phyloP scores from a whole-genome alignment of 768 basidiomycete genomes.

The Hysterangium stoloniferum region DNA sequence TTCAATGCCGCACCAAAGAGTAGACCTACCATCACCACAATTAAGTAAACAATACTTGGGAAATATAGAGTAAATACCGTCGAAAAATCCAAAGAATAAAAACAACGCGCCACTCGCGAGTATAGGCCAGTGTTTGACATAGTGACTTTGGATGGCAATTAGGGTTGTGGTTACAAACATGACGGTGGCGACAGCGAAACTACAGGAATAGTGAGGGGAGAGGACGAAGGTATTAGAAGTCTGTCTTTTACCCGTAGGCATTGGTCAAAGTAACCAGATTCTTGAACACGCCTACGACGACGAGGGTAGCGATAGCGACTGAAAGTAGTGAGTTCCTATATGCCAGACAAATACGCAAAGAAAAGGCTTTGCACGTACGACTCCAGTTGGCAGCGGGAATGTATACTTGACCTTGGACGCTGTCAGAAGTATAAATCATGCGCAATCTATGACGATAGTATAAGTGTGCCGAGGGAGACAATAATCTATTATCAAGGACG shows the following conservation, averaged over 20 bases:
- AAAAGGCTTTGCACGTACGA: constrained; percentile 19
- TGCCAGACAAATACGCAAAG: too few relatives aligned
- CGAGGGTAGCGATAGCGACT: constrained; percentile 44
- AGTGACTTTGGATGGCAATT: constrained; percentile 48
- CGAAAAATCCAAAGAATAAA: constrained; percentile 53
- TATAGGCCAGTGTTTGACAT: constrained; percentile 43
- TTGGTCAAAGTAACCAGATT: constrained; percentile 47
- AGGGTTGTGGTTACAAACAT: constrained; percentile 56
- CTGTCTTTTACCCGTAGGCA: constrained; percentile 33
- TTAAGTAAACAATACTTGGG: neutral
- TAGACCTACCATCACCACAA: constrained; percentile 22
- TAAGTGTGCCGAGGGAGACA: too few relatives aligned
- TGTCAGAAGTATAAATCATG: constrained; percentile 54
- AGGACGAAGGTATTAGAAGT: neutral
- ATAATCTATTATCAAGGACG: too few relatives aligned
- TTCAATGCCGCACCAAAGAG: constrained; percentile 60
- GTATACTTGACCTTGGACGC: constrained; percentile 57
- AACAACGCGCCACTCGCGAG: constrained; percentile 40
- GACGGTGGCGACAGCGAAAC: constrained; percentile 59
- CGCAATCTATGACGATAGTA: constrained; percentile 26
- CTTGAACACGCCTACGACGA: constrained; percentile 51
- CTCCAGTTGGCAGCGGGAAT: constrained; percentile 57
- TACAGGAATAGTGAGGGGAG: constrained; percentile 19
- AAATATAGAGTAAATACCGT: constrained; percentile 29
- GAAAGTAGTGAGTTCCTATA: too few relatives aligned